These are phyloP conservation scores for Berberis thunbergii DNA, from an alignment of 164 flowering plant genomes.

Conservation along the genomic window DNA sequence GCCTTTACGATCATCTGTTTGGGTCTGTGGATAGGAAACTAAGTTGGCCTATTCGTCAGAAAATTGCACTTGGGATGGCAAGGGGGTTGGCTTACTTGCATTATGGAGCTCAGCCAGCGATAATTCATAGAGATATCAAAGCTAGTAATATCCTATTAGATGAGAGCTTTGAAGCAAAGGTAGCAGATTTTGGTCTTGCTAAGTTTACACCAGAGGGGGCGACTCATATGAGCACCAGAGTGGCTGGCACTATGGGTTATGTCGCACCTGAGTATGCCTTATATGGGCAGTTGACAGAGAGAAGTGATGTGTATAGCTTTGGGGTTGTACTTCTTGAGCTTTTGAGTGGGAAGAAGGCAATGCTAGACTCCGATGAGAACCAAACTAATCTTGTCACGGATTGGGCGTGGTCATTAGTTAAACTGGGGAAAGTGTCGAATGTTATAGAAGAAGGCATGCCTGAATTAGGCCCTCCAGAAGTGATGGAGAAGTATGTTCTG, in stretches of 20 bases:
- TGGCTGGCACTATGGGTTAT: constrained; percentile 94
- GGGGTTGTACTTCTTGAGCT: constrained; percentile 87
- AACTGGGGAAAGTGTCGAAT: constrained; percentile 46
- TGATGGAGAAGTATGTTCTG: constrained; percentile 60
- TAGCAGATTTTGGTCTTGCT: constrained; percentile 85
- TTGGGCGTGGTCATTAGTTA: constrained; percentile 81
- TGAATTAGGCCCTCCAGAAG: constrained; percentile 42
- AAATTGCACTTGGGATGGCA: constrained; percentile 72
- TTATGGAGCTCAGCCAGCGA: constrained; percentile 64
- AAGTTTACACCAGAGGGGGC: constrained; percentile 73
- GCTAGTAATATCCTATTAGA: constrained; percentile 83
- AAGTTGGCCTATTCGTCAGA: constrained; percentile 69
- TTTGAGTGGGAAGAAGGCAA: constrained; percentile 72
- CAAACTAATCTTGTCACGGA: constrained; percentile 49
- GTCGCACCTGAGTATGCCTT: constrained; percentile 93
- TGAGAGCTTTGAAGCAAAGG: constrained; percentile 65
- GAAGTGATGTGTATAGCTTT: constrained; percentile 79
- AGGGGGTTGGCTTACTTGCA: constrained; percentile 81
- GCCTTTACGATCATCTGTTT: constrained; percentile 68
- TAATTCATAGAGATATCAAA: constrained; percentile 80
- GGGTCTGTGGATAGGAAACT: constrained; percentile 33
- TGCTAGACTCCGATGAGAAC: constrained; percentile 22
- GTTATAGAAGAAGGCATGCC: constrained; percentile 75
- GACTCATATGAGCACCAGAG: constrained; percentile 84
- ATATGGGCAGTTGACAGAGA: constrained; percentile 80